phyloP scores from a whole-genome alignment of 106 monocot genomes.

The Dendrobium chrysotoxum region DNA sequence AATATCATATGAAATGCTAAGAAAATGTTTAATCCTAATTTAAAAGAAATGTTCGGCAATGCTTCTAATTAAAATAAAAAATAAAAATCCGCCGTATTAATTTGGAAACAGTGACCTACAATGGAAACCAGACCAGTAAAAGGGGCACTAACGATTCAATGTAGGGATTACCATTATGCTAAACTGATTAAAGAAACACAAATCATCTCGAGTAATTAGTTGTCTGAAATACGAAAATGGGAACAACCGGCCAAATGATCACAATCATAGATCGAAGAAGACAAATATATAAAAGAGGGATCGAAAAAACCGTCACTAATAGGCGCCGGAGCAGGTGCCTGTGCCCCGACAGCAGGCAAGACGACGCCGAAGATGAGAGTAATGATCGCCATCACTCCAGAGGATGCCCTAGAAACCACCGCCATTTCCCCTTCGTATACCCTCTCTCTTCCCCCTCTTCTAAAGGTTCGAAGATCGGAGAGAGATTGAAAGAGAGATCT shows the following conservation, averaged over 20 bases:
- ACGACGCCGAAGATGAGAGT: slow-evolving; percentile 22
- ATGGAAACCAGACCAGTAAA: too few species aligned
- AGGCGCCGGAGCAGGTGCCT: slow-evolving; percentile 30
- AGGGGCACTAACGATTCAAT: too few species aligned
- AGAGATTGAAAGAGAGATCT: neutral
- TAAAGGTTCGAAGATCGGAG: neutral
- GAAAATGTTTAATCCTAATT: too few species aligned
- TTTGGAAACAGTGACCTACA: too few species aligned
- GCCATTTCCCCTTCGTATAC: neutral
- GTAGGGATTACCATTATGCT: too few species aligned
- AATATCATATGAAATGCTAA: too few species aligned
- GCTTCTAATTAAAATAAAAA: too few species aligned
- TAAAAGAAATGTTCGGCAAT: too few species aligned
- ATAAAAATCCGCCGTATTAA: too few species aligned
- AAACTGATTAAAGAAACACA: too few species aligned
- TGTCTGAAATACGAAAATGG: too few species aligned
- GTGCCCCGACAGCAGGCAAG: slow-evolving; percentile 24
- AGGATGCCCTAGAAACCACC: slow-evolving; percentile 8
- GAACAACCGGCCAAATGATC: neutral
- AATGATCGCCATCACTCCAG: slow-evolving; percentile 3
- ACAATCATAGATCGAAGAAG: neutral
- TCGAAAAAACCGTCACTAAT: slow-evolving; percentile 21
- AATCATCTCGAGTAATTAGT: too few species aligned
- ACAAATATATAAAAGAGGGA: neutral
- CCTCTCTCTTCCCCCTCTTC: slow-evolving; percentile 8